Percentiles rank a stretch among this genome's conserved stretches.
phyloP scores from a whole-genome alignment of 805 yeast species.

The Candida stauntonica region DNA sequence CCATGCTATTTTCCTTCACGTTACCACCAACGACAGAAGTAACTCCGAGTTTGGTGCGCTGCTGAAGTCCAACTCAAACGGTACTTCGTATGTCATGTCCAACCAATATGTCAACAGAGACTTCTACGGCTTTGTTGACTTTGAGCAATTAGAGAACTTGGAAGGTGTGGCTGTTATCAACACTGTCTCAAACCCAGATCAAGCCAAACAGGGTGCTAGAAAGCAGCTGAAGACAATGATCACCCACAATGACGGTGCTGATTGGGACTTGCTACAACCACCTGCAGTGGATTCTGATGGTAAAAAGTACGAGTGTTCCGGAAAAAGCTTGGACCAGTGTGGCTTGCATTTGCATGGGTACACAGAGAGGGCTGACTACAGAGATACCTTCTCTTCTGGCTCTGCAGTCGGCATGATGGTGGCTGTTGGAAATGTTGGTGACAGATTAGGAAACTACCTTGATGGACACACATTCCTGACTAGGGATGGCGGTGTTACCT shows the following conservation, averaged over 20 bases:
- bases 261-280: slow-evolving; percentile 70
- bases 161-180: slow-evolving; percentile 84
- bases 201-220: slow-evolving; percentile 37
- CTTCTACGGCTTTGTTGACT: slow-evolving; percentile 73
- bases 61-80: slow-evolving; percentile 86
- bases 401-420: slow-evolving; percentile 86
- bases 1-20: slow-evolving; percentile 74
- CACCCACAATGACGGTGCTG: slow-evolving; percentile 88
- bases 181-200: slow-evolving; percentile 52
- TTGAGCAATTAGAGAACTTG: slow-evolving; percentile 73
- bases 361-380: slow-evolving; percentile 77
- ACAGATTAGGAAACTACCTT: slow-evolving; percentile 40
- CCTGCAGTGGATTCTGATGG: slow-evolving; percentile 65
- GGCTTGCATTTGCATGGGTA: slow-evolving; percentile 85
- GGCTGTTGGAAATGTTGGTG: slow-evolving; percentile 89
- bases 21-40: slow-evolving; percentile 53
- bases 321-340: slow-evolving; percentile 52
- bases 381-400: slow-evolving; percentile 84
- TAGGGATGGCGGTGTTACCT: slow-evolving; percentile 82
- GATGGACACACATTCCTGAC: slow-evolving; percentile 72
- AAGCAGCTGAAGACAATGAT: slow-evolving; percentile 69
- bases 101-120: slow-evolving; percentile 74
- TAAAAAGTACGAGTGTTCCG: slow-evolving; percentile 48
- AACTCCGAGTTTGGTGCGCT: slow-evolving; percentile 70
- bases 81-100: slow-evolving; percentile 75